These are phyloP conservation scores for Stachybotrys elegans DNA, from an alignment of 2,329 filamentous ascomycete species.

Conservation along the genomic window DNA sequence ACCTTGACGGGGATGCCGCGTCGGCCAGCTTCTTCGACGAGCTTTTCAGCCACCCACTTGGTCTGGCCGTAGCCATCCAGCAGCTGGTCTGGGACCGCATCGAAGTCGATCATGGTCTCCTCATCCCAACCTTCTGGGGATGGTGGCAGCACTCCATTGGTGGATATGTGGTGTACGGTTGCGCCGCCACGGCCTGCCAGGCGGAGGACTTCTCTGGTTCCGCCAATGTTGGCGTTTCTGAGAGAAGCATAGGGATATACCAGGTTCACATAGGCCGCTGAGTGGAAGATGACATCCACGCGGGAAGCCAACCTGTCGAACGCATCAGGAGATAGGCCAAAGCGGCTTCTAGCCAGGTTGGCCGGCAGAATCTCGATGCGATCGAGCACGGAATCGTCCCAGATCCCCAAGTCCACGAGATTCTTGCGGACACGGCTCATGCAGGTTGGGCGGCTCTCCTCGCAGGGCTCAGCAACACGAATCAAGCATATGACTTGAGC, in stretches of 20 bases:
- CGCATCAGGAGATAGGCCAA: slow-evolving; percentile 61
- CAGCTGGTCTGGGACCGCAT: slow-evolving; percentile 64
- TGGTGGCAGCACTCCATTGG: slow-evolving; percentile 72
- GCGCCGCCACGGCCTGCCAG: slow-evolving; percentile 62
- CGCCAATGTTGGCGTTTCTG: slow-evolving; percentile 69
- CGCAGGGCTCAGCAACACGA: slow-evolving; percentile 62
- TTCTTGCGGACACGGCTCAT: slow-evolving; percentile 71
- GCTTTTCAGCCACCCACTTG: slow-evolving; percentile 76
- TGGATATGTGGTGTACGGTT: slow-evolving; percentile 74
- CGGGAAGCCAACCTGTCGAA: slow-evolving; percentile 62
- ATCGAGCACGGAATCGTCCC: slow-evolving; percentile 72
- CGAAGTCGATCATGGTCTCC: slow-evolving; percentile 59
- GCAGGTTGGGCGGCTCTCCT: slow-evolving; percentile 59
- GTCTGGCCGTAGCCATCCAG: slow-evolving; percentile 73
- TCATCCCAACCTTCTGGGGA: slow-evolving; percentile 68
- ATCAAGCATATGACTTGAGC: slow-evolving; percentile 70
- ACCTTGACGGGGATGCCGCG: slow-evolving; percentile 67
- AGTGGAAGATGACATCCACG: slow-evolving; percentile 71
- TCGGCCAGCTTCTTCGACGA: slow-evolving; percentile 63
- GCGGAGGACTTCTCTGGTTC: slow-evolving; percentile 70
- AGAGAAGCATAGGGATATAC: slow-evolving; percentile 78
- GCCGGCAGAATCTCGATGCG: slow-evolving; percentile 71
- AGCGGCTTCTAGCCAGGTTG: slow-evolving; percentile 62
- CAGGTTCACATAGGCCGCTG: slow-evolving; percentile 72
- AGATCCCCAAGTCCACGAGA: slow-evolving; percentile 71